Evolutionary conservation across 139 green algal species (phyloP).

Genomic region (Monoraphidium neglectum): DNA sequence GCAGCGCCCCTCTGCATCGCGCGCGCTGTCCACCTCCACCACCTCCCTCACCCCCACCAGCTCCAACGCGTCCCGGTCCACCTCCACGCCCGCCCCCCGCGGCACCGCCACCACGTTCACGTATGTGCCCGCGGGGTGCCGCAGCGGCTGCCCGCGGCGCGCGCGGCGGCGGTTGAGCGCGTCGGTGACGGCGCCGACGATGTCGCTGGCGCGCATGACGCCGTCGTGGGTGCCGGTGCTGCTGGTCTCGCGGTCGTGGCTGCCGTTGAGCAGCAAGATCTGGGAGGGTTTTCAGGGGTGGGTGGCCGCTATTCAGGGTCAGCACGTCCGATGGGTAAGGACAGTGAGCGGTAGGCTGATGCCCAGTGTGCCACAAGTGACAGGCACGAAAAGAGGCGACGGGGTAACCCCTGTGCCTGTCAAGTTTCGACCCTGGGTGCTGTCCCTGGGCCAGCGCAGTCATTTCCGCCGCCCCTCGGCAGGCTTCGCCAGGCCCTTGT

Average conservation of each 20-base stretch:
- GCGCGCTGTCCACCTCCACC: conserved; percentile 61
- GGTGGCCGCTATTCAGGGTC: no score
- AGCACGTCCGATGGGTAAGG: no score
- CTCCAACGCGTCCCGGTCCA: conserved; percentile 59
- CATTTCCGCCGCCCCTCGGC: background rate
- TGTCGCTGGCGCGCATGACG: conserved; percentile 87
- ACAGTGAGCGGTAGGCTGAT: no score
- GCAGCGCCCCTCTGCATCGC: conserved; percentile 35
- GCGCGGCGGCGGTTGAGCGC: conserved; percentile 67
- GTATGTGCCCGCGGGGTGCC: conserved; percentile 64
- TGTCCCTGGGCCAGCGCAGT: background rate
- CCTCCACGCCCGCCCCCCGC: conserved; percentile 53
- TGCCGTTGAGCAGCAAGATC: conserved; percentile 96
- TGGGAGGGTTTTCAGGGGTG: no score
- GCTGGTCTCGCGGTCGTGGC: conserved; percentile 89
- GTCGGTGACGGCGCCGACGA: conserved; percentile 74
- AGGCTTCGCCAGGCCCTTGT: conserved; percentile 3
- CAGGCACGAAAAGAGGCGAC: no score
- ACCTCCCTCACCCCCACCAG: conserved; percentile 68
- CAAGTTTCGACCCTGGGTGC: background rate
- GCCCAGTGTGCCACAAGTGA: no score
- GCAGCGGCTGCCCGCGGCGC: conserved; percentile 41
- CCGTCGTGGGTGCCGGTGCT: conserved; percentile 34
- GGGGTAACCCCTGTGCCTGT: background rate
- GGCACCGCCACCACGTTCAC: conserved; percentile 81